Evolutionary conservation across 2,329 filamentous ascomycete species (phyloP), one percentile per base, ranked within the genome.

Genomic region (Exophiala viscosa): DNA sequence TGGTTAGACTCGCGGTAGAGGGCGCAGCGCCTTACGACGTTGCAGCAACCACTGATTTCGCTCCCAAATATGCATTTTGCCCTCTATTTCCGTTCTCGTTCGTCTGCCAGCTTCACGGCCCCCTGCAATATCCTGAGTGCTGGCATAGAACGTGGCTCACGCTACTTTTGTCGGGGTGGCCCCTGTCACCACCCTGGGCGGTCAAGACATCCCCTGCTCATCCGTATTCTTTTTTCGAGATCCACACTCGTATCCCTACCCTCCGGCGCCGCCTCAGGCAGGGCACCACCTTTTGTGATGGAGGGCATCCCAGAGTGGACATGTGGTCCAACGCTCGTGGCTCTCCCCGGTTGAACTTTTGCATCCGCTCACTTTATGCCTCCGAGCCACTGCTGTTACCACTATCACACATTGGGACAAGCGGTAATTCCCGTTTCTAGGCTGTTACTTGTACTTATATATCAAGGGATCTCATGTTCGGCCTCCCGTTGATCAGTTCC

Each of bases 281-380:
- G 41, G 35, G 36, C 34, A 40, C 15, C 15, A 34, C 45, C 39
- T 51, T 23, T 33, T 35, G 45, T 28, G 40, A 46, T 47, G 48
- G 33, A 47, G 48, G 40, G 48, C 33, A 48, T 42, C 40, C 28
- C 18, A 48, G 23, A 18, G 31, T 47, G 50, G 44, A 49, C 51
- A 49, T 50, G 46, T 54, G 51, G 45, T 47, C 54, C 40, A 18
- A 31, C 33, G 39, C 42, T 43, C 36, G 32, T 45, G 45, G 44
- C 23, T 48, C 40, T 34, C 56, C 56, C 50, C 53, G 56, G 49
- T 54, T 56, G 53, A 50, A 54, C 56, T 59, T 59, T 59, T 59
- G 56, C 38, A 39, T 51, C 33, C 36, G 45, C 10, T 41, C 34
- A 43, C 18, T 40, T 31, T 15, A 43, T 39, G 41, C 41, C 50